Conservation (phyloP, 73 alveolate genomes). For the Tetrahymena malaccensis region DNA sequence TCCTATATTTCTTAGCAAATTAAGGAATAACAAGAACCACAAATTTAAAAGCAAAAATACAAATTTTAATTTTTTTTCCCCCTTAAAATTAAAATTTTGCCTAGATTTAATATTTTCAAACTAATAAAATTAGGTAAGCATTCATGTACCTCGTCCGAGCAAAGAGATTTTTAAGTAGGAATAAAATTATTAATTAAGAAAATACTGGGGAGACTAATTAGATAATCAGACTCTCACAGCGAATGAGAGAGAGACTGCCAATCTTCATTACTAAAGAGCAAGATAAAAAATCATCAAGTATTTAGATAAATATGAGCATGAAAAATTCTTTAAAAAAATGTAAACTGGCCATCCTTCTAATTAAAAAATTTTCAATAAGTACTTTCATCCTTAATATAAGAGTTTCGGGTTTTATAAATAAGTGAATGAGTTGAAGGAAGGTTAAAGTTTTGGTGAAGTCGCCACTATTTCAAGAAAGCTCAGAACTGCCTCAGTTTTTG, state of each 20-base stretch:
- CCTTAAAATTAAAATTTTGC: neutral
- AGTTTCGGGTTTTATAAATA: neutral
- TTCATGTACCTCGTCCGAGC: neutral
- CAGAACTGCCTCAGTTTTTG: neutral
- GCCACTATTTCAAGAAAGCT: neutral
- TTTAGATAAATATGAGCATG: neutral
- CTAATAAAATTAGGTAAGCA: neutral
- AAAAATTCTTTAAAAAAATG: neutral
- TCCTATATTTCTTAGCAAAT: too few relatives aligned
- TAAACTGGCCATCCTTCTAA: neutral
- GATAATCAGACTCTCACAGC: neutral
- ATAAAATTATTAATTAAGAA: neutral
- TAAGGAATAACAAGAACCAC: neutral
- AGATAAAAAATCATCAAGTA: neutral
- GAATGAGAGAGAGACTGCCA: neutral
- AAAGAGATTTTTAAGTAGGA: neutral
- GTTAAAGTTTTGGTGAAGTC: neutral
- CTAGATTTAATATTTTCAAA: neutral
- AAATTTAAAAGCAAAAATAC: neutral
- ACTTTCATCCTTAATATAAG: neutral
- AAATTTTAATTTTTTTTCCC: neutral
- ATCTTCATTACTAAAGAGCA: neutral
- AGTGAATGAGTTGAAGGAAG: neutral
- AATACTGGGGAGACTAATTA: neutral
- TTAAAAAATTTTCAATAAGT: neutral